These are phyloP conservation scores for Termitomyces sp. DNA, from an alignment of 768 basidiomycete genomes.

Conservation along the genomic window DNA sequence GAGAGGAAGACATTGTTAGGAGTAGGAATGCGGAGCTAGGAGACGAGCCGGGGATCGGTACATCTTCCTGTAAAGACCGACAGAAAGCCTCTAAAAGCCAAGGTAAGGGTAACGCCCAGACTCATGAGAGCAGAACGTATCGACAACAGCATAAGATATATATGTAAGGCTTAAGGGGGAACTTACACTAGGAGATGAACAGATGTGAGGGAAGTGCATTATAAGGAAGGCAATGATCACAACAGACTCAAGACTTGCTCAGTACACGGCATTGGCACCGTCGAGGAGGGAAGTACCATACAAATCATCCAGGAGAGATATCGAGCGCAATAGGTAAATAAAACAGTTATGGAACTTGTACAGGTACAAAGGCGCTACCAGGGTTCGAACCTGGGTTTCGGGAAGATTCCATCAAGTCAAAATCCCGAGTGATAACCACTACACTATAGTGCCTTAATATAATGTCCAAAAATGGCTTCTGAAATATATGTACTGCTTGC, in stretches of 20 bases:
- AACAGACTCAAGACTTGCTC: too few relatives aligned
- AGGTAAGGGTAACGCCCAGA: neutral
- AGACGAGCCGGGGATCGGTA: neutral
- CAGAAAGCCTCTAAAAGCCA: slow-evolving; percentile 1
- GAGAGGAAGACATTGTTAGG: neutral
- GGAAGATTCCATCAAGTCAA: slow-evolving; percentile 1
- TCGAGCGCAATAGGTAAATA: too few relatives aligned
- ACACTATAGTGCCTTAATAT: slow-evolving; percentile 13
- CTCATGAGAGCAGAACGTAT: neutral
- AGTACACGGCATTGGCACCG: too few relatives aligned
- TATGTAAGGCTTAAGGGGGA: too few relatives aligned
- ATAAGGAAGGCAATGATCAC: too few relatives aligned
- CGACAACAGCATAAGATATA: neutral
- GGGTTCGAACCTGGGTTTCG: slow-evolving; percentile 19
- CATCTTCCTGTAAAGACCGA: slow-evolving; percentile 4
- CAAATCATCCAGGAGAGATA: too few relatives aligned
- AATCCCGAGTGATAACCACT: slow-evolving; percentile 21
- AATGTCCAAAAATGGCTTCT: too few relatives aligned
- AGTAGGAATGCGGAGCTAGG: neutral
- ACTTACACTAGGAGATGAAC: neutral
- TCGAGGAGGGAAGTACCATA: too few relatives aligned
- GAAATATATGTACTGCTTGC: too few relatives aligned
- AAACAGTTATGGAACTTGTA: too few relatives aligned
- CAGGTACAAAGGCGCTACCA: slow-evolving; percentile 11
- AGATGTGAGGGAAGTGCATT: too few relatives aligned